These are phyloP conservation scores for Citrus maxima DNA, from an alignment of 345 rosid species.

Conservation along the genomic window DNA sequence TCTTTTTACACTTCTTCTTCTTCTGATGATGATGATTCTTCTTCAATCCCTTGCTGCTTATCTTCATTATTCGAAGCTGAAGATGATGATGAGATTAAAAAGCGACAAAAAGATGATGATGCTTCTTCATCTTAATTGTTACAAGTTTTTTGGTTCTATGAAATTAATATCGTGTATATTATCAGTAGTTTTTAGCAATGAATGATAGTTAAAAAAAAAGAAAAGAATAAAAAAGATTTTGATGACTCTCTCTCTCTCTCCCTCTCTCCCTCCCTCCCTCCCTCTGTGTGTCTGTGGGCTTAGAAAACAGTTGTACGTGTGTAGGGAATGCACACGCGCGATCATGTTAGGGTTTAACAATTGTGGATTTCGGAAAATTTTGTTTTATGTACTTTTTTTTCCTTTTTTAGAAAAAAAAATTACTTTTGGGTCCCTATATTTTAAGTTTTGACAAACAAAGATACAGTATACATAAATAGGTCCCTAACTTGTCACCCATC, in stretches of 20 bases:
- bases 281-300: not conserved
- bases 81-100: constrained; percentile 22
- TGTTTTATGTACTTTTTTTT: no score
- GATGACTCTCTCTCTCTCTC: not conserved
- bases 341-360: not conserved
- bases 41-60: constrained; percentile 39
- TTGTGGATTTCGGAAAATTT: not conserved
- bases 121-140: constrained; percentile 9
- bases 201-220: not conserved
- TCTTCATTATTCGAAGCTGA: constrained; percentile 39
- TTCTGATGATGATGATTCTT: constrained; percentile 38
- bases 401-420: no score
- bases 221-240: not conserved
- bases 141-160: constrained; percentile 4
- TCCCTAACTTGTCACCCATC: no score
- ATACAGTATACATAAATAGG: no score
- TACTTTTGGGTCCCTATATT: no score
- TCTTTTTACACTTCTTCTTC: constrained; percentile 52
- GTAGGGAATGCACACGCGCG: not conserved
- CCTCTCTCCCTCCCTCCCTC: no score
- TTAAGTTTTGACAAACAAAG: no score
- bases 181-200: constrained; percentile 12
- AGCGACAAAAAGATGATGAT: not conserved
- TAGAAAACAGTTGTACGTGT: not conserved
- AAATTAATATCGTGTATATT: constrained; percentile 17